These are phyloP conservation scores for Trichocladium antarcticum DNA, from an alignment of 495 filamentous ascomycete species.

Conservation along the genomic window DNA sequence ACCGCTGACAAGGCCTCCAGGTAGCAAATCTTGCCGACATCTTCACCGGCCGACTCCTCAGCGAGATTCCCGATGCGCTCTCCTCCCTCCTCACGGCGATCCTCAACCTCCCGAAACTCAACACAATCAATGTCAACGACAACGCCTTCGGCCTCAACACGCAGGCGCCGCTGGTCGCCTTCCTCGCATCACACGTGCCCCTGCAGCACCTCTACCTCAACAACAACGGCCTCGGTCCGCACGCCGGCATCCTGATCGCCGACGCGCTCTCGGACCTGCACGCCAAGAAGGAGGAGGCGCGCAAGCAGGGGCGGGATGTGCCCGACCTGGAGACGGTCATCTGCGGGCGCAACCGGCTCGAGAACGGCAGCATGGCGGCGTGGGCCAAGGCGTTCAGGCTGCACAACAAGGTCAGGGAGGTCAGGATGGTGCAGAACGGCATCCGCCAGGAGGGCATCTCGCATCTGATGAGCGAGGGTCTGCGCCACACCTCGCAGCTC, in stretches of 20 bases:
- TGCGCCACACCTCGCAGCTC: conserved; percentile 53
- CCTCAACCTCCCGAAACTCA: conserved; percentile 66
- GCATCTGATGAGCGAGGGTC: conserved; percentile 61
- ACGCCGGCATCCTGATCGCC: conserved; percentile 75
- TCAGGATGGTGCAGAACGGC: conserved; percentile 98
- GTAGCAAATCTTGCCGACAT: conserved; percentile 89
- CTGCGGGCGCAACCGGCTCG: conserved; percentile 88
- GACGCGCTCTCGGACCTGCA: conserved; percentile 68
- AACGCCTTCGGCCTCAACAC: conserved; percentile 96
- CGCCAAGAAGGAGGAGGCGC: conserved; percentile 63
- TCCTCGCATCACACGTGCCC: conserved; percentile 73
- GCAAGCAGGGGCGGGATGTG: conserved; percentile 52
- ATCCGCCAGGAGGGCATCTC: conserved; percentile 89
- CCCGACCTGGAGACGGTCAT: conserved; percentile 84
- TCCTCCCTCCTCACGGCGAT: conserved; percentile 75
- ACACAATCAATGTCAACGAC: conserved; percentile 90
- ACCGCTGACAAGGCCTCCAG: conserved; percentile 28
- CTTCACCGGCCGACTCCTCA: conserved; percentile 87
- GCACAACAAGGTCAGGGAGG: conserved; percentile 63
- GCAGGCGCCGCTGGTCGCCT: conserved; percentile 68
- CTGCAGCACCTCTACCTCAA: conserved; percentile 88
- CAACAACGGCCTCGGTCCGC: conserved; percentile 95
- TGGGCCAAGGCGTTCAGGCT: conserved; percentile 81
- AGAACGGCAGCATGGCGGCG: conserved; percentile 89
- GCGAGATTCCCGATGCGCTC: conserved; percentile 86